Conservation (phyloP, 2,329 filamentous ascomycete genomes). For the Penicillium sp. region DNA sequence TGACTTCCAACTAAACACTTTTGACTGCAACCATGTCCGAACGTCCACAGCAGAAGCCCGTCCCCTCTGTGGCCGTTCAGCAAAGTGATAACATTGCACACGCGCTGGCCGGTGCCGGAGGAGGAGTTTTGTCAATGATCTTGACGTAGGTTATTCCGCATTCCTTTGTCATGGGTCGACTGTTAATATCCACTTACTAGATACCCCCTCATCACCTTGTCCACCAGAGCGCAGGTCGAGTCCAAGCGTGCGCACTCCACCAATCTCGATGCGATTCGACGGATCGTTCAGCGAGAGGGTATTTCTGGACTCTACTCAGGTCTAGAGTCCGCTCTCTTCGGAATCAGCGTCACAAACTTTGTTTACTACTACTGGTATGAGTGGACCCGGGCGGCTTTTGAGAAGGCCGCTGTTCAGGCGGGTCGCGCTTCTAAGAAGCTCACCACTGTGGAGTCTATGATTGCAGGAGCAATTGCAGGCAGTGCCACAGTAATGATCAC, state of each 20-base stretch:
- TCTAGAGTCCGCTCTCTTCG: conserved; percentile 90
- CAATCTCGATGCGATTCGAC: conserved; percentile 77
- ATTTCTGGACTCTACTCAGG: conserved; percentile 87
- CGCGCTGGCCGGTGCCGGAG: conserved; percentile 87
- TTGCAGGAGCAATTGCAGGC: conserved; percentile 89
- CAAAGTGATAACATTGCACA: conserved; percentile 97
- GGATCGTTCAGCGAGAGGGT: conserved; percentile 90
- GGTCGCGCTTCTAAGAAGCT: conserved; percentile 77
- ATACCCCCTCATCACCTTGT: conserved; percentile 95
- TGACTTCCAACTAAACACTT: not conserved
- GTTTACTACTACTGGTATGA: conserved; percentile 99
- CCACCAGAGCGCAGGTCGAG: conserved; percentile 95
- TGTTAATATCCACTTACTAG: conserved; percentile 46
- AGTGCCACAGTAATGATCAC: conserved; percentile 93
- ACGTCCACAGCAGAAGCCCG: conserved; percentile 39
- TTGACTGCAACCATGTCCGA: conserved; percentile 36
- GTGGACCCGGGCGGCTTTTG: conserved; percentile 88
- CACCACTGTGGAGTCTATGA: conserved; percentile 89
- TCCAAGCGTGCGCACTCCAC: conserved; percentile 87
- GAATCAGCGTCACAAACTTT: conserved; percentile 98
- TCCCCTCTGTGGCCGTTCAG: conserved; percentile 66
- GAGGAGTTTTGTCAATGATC: conserved; percentile 92
- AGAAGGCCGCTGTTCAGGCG: conserved; percentile 67
- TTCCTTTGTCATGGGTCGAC: not conserved
- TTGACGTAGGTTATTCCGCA: conserved; percentile 65